Percentiles rank a stretch among this genome's conserved stretches.
phyloP scores from a whole-genome alignment of 768 basidiomycete genomes.

The Cubamyces lactineus region DNA sequence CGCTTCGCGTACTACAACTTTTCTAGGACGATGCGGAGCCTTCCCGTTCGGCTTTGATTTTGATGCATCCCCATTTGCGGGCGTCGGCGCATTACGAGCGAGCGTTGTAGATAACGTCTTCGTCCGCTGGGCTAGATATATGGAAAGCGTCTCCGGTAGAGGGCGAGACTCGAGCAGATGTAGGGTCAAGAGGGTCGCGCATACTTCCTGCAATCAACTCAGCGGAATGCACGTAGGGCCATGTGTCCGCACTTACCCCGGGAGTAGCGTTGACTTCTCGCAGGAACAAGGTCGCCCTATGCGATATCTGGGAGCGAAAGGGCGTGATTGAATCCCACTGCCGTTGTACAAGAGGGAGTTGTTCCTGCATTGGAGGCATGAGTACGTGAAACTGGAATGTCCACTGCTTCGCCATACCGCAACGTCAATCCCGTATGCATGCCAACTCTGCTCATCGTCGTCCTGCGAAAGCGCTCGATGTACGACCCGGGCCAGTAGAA shows the following conservation, averaged over 20 bases:
- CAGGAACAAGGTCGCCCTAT: slow-evolving; percentile 83
- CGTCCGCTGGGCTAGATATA: slow-evolving; percentile 72
- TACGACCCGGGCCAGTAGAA: slow-evolving; percentile 83
- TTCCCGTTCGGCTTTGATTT: slow-evolving; percentile 24
- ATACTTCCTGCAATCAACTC: slow-evolving; percentile 56
- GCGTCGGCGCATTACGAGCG: slow-evolving; percentile 21
- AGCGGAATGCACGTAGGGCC: slow-evolving; percentile 4
- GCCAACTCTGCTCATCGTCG: slow-evolving; percentile 57
- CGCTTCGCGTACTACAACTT: slow-evolving; percentile 51
- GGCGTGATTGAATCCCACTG: slow-evolving; percentile 93
- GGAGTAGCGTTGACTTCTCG: slow-evolving; percentile 58
- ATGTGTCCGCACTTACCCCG: slow-evolving; percentile 46
- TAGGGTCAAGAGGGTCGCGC: slow-evolving; percentile 79
- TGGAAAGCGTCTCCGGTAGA: slow-evolving; percentile 67
- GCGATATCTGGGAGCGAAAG: slow-evolving; percentile 86
- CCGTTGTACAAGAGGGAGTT: slow-evolving; percentile 86
- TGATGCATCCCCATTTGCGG: slow-evolving; percentile 41
- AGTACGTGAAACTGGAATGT: neutral
- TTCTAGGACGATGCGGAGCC: slow-evolving; percentile 30
- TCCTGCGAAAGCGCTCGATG: slow-evolving; percentile 72
- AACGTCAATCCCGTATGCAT: slow-evolving; percentile 61
- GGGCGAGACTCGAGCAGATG: slow-evolving; percentile 90
- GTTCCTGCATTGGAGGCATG: slow-evolving; percentile 51
- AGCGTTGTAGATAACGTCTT: slow-evolving; percentile 56
- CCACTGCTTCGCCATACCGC: slow-evolving; percentile 45